Conservation (phyloP, 805 yeast species). For the Lipomyces orientalis region DNA sequence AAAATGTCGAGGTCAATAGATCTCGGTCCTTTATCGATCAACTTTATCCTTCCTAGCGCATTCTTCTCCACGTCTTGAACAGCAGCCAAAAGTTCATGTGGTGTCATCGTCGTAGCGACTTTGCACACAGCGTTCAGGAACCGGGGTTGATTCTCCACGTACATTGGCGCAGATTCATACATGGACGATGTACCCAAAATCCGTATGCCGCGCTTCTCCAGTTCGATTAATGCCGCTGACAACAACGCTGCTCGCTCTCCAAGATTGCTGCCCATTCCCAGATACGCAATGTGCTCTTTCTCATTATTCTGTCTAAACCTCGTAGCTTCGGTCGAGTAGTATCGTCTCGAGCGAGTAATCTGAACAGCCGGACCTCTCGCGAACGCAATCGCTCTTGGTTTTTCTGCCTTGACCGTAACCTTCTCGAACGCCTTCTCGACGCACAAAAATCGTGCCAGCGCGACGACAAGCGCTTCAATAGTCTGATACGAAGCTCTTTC, state of each 20-base stretch:
- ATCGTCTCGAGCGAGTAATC: conserved; percentile 54
- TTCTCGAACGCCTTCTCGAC: conserved; percentile 50
- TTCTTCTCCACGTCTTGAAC: conserved; percentile 81
- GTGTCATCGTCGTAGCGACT: conserved; percentile 64
- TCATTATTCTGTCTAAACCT: neutral
- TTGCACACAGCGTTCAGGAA: conserved; percentile 85
- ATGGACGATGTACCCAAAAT: conserved; percentile 73
- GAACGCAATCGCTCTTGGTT: conserved; percentile 85
- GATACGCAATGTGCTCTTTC: conserved; percentile 52
- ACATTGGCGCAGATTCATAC: conserved; percentile 93
- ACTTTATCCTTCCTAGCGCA: conserved; percentile 70
- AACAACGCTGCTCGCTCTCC: conserved; percentile 76
- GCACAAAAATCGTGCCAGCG: conserved; percentile 65
- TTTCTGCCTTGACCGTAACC: conserved; percentile 68
- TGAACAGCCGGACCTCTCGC: conserved; percentile 92
- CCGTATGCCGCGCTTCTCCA: conserved; percentile 52
- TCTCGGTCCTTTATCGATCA: conserved; percentile 90
- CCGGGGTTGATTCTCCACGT: conserved; percentile 74
- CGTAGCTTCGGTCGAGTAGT: conserved; percentile 25
- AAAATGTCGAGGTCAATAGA: conserved; percentile 87
- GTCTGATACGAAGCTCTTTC: conserved; percentile 85
- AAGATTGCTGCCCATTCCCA: conserved; percentile 89
- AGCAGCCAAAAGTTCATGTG: conserved; percentile 63
- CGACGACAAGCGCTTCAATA: conserved; percentile 86
- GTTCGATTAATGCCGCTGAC: conserved; percentile 55